Conservation (phyloP, 306 rosid species). For the Vicia faba region DNA sequence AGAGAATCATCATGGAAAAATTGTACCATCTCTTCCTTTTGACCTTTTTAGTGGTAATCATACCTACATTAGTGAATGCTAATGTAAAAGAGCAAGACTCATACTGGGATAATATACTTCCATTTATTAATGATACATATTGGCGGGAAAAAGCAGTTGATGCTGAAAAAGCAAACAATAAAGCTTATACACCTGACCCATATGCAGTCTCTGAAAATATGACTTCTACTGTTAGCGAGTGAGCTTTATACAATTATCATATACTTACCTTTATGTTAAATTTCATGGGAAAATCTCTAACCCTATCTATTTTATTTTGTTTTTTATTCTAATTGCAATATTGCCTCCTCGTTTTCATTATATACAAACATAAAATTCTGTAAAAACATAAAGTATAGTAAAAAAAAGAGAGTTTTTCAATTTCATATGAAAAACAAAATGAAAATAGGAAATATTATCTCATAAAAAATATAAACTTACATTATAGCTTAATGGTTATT, state of each 20-base stretch:
- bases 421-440: background rate
- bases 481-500: background rate
- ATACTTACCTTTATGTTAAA: background rate
- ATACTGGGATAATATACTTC: constrained; percentile 51
- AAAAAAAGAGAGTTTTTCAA: background rate
- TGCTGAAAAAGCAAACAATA: too few relatives aligned
- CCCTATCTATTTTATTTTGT: too few relatives aligned
- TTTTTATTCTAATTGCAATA: too few relatives aligned
- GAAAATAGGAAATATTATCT: background rate
- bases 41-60: too few relatives aligned
- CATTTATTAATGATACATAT: too few relatives aligned
- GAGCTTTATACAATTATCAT: constrained; percentile 9
- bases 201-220: constrained; percentile 42
- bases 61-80: constrained; percentile 29
- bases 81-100: constrained; percentile 14
- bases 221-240: constrained; percentile 46
- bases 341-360: background rate
- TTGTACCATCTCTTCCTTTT: too few relatives aligned
- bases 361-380: background rate
- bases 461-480: background rate
- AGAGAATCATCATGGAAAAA: too few relatives aligned
- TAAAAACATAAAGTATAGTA: background rate
- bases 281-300: background rate
- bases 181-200: constrained; percentile 41
- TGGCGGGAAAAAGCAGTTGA: too few relatives aligned